phyloP scores from a whole-genome alignment of 129 eudicot genomes.

The Saussurea involucrata region DNA sequence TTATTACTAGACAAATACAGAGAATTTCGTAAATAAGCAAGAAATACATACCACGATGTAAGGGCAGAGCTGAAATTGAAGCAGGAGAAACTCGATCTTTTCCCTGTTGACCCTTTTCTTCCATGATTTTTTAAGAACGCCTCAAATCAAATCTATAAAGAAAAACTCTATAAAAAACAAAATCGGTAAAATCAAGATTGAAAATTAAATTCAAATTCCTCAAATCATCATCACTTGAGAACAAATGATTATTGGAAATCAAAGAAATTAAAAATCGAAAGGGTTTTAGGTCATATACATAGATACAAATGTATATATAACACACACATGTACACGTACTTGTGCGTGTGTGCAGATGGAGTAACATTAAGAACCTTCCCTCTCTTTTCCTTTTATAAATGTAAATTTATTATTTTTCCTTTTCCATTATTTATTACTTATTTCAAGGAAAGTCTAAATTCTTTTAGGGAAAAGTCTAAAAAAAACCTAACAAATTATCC shows the following conservation, averaged over 20 bases:
- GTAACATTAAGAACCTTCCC: conserved; percentile 11
- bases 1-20: background rate
- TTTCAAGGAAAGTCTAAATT: too few species aligned
- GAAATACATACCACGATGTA: conserved; percentile 28
- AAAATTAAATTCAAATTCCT: conserved; percentile 31
- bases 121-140: conserved; percentile 31
- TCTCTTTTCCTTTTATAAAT: background rate
- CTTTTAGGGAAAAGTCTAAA: too few species aligned
- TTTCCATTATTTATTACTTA: too few species aligned
- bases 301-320: background rate
- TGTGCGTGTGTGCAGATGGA: conserved; percentile 12
- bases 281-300: conserved; percentile 41
- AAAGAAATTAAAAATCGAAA: conserved; percentile 12
- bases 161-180: background rate
- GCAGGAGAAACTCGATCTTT: conserved; percentile 41
- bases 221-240: conserved; percentile 9
- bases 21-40: background rate
- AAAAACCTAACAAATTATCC: too few species aligned
- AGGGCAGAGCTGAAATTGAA: conserved; percentile 31
- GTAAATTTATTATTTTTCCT: too few species aligned
- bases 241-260: background rate
- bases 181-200: background rate
- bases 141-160: conserved; percentile 15
- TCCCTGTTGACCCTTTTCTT: conserved; percentile 49
- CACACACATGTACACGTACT: conserved; percentile 11